phyloP scores from a whole-genome alignment of 768 basidiomycete genomes.

The Serendipita vermifera region DNA sequence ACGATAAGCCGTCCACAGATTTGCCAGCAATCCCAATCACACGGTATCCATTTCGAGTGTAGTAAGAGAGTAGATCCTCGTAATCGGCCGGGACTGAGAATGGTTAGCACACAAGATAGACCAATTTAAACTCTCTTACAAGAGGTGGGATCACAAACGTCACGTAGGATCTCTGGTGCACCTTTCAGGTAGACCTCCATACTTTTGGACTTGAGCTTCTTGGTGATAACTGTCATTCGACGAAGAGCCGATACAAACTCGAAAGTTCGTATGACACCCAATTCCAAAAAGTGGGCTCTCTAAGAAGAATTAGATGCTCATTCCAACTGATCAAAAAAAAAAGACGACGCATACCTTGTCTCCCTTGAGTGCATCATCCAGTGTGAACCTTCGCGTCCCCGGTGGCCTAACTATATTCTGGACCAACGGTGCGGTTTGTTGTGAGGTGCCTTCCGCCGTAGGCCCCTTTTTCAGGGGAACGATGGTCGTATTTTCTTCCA shows the following conservation, averaged over 20 bases:
- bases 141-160: conserved; percentile 86
- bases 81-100: conserved; percentile 83
- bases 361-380: conserved; percentile 88
- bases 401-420: conserved; percentile 95
- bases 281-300: conserved; percentile 94
- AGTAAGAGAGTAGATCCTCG: conserved; percentile 90
- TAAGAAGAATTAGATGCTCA: conserved; percentile 21
- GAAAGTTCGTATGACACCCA: conserved; percentile 91
- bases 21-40: conserved; percentile 98
- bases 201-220: conserved; percentile 79
- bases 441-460: conserved; percentile 31
- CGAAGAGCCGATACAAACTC: conserved; percentile 91
- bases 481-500: conserved; percentile 83
- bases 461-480: conserved; percentile 55
- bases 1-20: conserved; percentile 82
- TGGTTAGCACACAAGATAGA: background rate
- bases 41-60: conserved; percentile 91
- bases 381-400: conserved; percentile 75
- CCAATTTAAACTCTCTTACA: conserved; percentile 42
- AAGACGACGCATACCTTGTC: conserved; percentile 45
- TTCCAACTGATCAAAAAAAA: background rate
- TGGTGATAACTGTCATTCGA: conserved; percentile 96
- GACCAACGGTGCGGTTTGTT: conserved; percentile 75
- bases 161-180: conserved; percentile 95
- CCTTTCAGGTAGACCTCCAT: conserved; percentile 99